A percentile compares a stretch with the other conserved stretches of the same genome.
Evolutionary conservation across 106 monocot species (phyloP).

Genomic region (Acorus gramineus): DNA sequence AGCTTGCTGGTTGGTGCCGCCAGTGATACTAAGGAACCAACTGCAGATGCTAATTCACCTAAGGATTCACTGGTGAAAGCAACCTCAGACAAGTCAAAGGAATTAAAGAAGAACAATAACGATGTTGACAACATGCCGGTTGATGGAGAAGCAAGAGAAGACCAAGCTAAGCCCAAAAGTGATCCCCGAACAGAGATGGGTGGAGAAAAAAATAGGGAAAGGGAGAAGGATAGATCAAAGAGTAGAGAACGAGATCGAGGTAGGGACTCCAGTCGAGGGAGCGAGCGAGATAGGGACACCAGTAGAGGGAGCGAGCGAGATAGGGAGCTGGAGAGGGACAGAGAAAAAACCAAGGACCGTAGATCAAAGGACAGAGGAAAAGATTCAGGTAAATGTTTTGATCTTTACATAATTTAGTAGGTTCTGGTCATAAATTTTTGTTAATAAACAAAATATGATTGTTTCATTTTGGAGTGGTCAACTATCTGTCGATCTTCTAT

Average conservation of each 20-base stretch:
- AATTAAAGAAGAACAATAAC: conserved; percentile 49
- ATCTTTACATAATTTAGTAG: neutral
- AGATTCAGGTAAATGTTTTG: conserved; percentile 37
- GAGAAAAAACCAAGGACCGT: conserved; percentile 44
- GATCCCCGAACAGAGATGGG: conserved; percentile 29
- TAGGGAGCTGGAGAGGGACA: conserved; percentile 35
- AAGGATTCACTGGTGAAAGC: conserved; percentile 34
- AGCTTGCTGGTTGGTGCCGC: conserved; percentile 16
- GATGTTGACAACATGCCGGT: conserved; percentile 20
- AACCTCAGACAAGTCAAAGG: conserved; percentile 46
- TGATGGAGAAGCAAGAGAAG: conserved; percentile 47
- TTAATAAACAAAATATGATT: no score
- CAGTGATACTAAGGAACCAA: conserved; percentile 14
- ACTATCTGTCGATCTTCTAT: no score
- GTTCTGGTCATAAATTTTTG: no score
- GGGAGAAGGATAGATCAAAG: conserved; percentile 36
- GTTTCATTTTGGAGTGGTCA: no score
- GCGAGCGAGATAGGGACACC: conserved; percentile 44
- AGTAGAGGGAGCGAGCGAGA: conserved; percentile 39
- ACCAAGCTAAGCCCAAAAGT: conserved; percentile 23
- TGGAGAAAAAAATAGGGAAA: conserved; percentile 33
- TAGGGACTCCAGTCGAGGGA: conserved; percentile 38
- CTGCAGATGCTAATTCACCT: conserved; percentile 22
- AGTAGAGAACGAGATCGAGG: conserved; percentile 45
- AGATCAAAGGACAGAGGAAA: conserved; percentile 32